Percentiles rank a stretch among this genome's conserved stretches.
These are phyloP conservation scores for Tulasnella sp. DNA, from an alignment of 768 basidiomycete species.

Conservation along the genomic window DNA sequence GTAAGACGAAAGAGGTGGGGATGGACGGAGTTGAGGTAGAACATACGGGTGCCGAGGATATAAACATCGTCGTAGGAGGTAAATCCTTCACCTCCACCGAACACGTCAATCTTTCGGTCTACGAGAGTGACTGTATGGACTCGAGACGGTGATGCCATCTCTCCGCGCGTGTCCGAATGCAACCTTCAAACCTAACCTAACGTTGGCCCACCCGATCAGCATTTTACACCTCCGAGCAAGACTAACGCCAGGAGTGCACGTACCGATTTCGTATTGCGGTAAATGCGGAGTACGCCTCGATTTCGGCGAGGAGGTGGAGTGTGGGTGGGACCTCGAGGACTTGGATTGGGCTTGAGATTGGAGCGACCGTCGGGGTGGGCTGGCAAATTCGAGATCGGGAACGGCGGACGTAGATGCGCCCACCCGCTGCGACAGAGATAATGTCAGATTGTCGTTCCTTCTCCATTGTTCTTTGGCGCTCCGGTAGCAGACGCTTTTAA, in stretches of 20 bases:
- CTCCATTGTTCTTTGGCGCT: too few species aligned
- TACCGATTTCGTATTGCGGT: conserved; percentile 47
- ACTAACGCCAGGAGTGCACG: conserved; percentile 53
- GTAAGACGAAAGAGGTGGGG: not conserved
- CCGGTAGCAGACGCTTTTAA: too few species aligned
- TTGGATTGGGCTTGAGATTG: not conserved
- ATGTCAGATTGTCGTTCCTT: too few species aligned
- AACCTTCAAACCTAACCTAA: too few species aligned
- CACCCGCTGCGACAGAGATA: too few species aligned
- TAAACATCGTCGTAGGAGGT: conserved; percentile 79
- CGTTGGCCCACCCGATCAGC: not conserved
- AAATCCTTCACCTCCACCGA: conserved; percentile 82
- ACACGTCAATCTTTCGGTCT: conserved; percentile 67
- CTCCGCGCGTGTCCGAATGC: conserved; percentile 68
- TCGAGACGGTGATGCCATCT: conserved; percentile 73
- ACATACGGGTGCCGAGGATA: conserved; percentile 70
- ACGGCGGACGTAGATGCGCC: too few species aligned
- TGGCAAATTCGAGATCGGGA: too few species aligned
- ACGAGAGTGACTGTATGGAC: conserved; percentile 86
- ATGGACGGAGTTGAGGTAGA: not conserved
- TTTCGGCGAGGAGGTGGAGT: not conserved
- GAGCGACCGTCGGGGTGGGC: too few species aligned
- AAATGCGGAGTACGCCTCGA: conserved; percentile 32
- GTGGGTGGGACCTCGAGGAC: not conserved
- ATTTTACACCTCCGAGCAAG: conserved; percentile 38